Evolutionary conservation across 305 asterid species (phyloP), one percentile per base, ranked within the genome.

Genomic region (Solanum hybrid): DNA sequence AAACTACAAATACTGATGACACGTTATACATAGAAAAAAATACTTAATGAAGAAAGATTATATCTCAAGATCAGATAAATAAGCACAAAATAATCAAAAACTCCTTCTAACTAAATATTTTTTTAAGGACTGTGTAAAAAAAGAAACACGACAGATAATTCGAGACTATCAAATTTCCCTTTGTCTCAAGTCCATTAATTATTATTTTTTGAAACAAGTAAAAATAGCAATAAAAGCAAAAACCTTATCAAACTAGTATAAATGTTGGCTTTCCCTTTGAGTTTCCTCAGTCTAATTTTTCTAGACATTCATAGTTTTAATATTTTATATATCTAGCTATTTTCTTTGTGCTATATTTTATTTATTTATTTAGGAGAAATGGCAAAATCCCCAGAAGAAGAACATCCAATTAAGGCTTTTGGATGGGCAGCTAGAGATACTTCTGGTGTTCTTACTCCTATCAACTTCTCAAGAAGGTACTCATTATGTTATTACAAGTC

Each of bases 361-460:
- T 36, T 36, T 36, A 8, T 42, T 4, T 39, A 10, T 40, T 82
- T 82, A 0, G 46, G 2, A 8, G 39, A 80, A 74, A 92, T 92
- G 93, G 91, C 90, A 69, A 83, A 90, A 24, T 61, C 90, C 7
- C 89, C 90, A 4, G 91, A 91, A 28, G 91, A 90, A 42, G 92
- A 89, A 89, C 94, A 89, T n/a, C 88, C 91, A 5, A 90, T 91
- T 73, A 89, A 89, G 89, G 90, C 92, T 3, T 57, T 89, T 46
- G 94, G 94, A 87, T 92, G 91, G 92, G 94, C 93, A 28, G 92
- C 93, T 7, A 87, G 92, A 84, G 93, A 91, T 33, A 42, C 89
- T 11, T 89, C 92, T 37, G 94, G 36, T 34, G 36, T 34, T 34
- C 36, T 34, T 34, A 34, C 8, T 34, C 36, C 36, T 34, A 5